Base-by-base conservation (phyloP, 352 stramenopile species). In the Globisporangium takayamanum region DNA sequence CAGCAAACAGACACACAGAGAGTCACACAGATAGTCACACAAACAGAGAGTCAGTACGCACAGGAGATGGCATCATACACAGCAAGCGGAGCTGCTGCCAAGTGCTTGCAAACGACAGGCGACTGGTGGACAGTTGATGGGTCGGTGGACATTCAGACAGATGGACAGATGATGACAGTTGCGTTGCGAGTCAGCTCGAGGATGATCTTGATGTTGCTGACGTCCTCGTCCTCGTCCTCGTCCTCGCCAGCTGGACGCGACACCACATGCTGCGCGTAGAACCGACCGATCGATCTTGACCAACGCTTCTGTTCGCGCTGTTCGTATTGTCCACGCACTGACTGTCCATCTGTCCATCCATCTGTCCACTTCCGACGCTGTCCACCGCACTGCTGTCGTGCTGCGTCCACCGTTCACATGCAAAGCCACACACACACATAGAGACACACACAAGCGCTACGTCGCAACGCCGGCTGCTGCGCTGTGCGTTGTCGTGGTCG, bases 381-480 rank as follows among this genome's bases (percentile, higher is more conserved):
- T 48, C 44, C 44, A 48, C 44, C 16, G 15, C 33, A 50, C 16
- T 30, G 14, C 20, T 39, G 10, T 41, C 50, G 36, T 28, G 12
- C 5, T 22, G 49, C 20, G 22, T 12, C 44, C n/a, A 14, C 44
- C n/a, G 44, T 1, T 26, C 15, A 44, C 28, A 52, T 44, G 11
- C 44, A 45, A 37, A 53, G 8, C 18, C 28, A 59, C 4, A 22
- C 10, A 44, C 11, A 44, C 39, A 44, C 3, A 45, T 3, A 45
- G 16, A 10, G 20, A 49, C n/a, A 16, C 7, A 39, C 45, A 30
- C 33, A 39, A 39, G 33, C 33, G n/a, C 36, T 50, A 55, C 41
- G 37, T 50, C 12, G 46, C 30, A 12, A 39, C n/a, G 53, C 41
- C 15, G 37, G 30, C n/a, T 63, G 48, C 5, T 36, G 55, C 50